Conservation (phyloP, 2,329 filamentous ascomycete genomes). For the Microdochium paspali region DNA sequence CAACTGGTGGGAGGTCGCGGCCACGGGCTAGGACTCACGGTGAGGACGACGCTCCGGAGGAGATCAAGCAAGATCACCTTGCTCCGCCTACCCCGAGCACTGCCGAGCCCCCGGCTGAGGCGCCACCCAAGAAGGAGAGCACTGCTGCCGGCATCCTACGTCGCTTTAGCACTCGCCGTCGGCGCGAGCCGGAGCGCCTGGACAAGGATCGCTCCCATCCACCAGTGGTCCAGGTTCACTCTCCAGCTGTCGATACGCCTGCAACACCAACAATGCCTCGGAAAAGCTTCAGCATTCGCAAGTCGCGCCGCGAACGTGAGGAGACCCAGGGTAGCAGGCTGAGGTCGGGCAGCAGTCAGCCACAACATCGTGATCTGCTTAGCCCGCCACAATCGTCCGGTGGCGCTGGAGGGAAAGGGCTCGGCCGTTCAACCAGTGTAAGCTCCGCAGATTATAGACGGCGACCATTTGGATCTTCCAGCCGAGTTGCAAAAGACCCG, state of each 20-base stretch:
- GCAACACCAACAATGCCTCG: constrained; percentile 53
- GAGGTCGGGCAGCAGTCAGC: constrained; percentile 52
- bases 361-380: constrained; percentile 70
- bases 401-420: constrained; percentile 47
- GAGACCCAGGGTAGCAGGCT: constrained; percentile 35
- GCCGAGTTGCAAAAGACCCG: constrained; percentile 48
- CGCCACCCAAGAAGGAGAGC: constrained; percentile 71
- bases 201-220: constrained; percentile 60
- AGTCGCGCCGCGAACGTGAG: constrained; percentile 43
- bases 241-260: constrained; percentile 53
- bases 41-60: constrained; percentile 79
- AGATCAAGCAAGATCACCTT: constrained; percentile 55
- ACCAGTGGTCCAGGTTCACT: constrained; percentile 68
- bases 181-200: constrained; percentile 55
- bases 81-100: constrained; percentile 18
- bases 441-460: constrained; percentile 77
- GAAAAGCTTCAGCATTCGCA: constrained; percentile 82
- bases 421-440: constrained; percentile 84
- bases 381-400: constrained; percentile 61
- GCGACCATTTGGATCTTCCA: constrained; percentile 37
- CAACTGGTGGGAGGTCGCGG: constrained; percentile 72
- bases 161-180: constrained; percentile 81
- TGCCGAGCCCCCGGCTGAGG: constrained; percentile 47
- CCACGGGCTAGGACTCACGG: constrained; percentile 88
- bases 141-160: constrained; percentile 75